Evolutionary conservation across 1,284 basidiomycete genomes (phyloP).

Genomic region (Taiwanofungus camphoratus): DNA sequence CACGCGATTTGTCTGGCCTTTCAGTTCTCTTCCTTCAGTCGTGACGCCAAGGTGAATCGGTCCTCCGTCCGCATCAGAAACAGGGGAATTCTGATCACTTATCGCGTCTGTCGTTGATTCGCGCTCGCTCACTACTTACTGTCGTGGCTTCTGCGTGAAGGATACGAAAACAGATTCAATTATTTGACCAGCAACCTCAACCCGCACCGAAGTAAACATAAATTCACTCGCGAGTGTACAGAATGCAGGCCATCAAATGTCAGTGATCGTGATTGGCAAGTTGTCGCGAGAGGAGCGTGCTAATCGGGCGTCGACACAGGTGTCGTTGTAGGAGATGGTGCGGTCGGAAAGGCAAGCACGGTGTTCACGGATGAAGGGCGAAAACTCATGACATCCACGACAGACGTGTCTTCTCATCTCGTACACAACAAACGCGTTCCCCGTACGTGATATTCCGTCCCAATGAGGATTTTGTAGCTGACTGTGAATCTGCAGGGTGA

Average conservation of each 20-base stretch:
- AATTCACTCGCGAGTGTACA: slow-evolving; percentile 22
- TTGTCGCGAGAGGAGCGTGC: slow-evolving; percentile 5
- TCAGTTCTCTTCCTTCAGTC: slow-evolving; percentile 8
- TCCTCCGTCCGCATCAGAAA: slow-evolving; percentile 1
- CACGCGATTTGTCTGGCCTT: slow-evolving; percentile 11
- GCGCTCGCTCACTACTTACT: neutral
- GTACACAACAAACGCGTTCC: slow-evolving; percentile 95
- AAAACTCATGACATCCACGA: slow-evolving; percentile 10
- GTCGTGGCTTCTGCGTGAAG: neutral
- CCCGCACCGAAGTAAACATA: slow-evolving; percentile 19
- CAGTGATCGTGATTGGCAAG: slow-evolving; percentile 13
- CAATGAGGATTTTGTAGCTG: slow-evolving; percentile 18
- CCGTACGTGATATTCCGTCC: slow-evolving; percentile 50
- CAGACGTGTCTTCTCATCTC: slow-evolving; percentile 96
- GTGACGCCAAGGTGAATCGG: slow-evolving; percentile 1
- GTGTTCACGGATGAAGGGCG: slow-evolving; percentile 1
- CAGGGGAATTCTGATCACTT: slow-evolving; percentile 10
- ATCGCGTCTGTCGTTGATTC: slow-evolving; percentile 9
- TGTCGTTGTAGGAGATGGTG: slow-evolving; percentile 99
- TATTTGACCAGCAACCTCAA: too few relatives aligned
- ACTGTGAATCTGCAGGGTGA: slow-evolving; percentile 61
- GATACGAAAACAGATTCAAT: neutral
- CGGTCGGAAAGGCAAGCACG: slow-evolving; percentile 88
- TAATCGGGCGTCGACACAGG: slow-evolving; percentile 37
- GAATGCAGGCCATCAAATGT: slow-evolving; percentile 41